These are phyloP conservation scores for Candida succiphila DNA, from an alignment of 805 yeast genomes.

Conservation along the genomic window DNA sequence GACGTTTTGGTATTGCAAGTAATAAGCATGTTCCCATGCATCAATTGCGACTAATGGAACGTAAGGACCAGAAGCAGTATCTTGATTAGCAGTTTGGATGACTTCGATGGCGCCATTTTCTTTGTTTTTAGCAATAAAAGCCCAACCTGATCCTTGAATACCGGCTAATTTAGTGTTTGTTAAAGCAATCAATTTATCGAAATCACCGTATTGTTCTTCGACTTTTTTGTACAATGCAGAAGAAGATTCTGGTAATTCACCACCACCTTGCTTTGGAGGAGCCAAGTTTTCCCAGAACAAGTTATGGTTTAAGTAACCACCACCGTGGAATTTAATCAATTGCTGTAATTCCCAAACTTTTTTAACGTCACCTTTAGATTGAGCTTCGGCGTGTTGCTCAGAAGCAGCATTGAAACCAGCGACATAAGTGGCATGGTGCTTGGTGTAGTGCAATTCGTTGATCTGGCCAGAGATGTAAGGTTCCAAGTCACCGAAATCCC, in stretches of 20 bases:
- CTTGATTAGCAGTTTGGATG: conserved; percentile 79
- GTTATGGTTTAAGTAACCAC: conserved; percentile 82
- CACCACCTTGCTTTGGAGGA: conserved; percentile 70
- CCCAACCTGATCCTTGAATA: conserved; percentile 95
- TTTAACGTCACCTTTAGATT: conserved; percentile 44
- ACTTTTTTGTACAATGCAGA: conserved; percentile 54
- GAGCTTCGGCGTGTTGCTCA: conserved; percentile 64
- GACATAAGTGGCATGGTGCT: conserved; percentile 90
- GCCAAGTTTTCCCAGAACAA: conserved; percentile 85
- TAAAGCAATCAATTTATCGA: conserved; percentile 53
- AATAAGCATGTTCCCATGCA: conserved; percentile 97
- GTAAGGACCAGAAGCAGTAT: conserved; percentile 63
- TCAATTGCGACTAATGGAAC: conserved; percentile 81
- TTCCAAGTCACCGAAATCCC: conserved; percentile 79
- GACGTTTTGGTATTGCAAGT: conserved; percentile 85
- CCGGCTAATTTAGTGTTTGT: conserved; percentile 74
- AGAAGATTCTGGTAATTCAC: conserved; percentile 46
- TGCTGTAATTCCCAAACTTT: conserved; percentile 59
- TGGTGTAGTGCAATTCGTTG: conserved; percentile 78
- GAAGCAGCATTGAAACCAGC: conserved; percentile 72
- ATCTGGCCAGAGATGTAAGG: conserved; percentile 81
- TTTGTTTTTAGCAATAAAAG: conserved; percentile 76
- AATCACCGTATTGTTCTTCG: conserved; percentile 54
- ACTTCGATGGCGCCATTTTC: conserved; percentile 69
- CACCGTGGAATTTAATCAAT: conserved; percentile 82